phyloP scores from a whole-genome alignment of 495 filamentous ascomycete genomes.

The Aspergillus bertholletiae region DNA sequence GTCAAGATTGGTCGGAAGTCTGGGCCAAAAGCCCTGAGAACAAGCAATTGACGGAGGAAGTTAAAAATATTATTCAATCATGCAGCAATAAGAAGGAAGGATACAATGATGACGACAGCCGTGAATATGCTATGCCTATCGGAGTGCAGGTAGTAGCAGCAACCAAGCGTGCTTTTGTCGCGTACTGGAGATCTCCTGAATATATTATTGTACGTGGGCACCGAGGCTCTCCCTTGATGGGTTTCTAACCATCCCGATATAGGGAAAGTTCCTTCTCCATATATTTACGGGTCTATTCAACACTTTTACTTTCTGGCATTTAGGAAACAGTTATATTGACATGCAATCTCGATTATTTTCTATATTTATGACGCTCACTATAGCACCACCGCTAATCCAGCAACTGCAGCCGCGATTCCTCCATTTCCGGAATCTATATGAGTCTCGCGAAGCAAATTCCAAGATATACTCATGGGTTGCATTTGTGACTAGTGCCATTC shows the following conservation, averaged over 20 bases:
- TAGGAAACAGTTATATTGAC: constrained; percentile 54
- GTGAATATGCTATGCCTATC: constrained; percentile 62
- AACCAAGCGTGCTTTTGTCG: constrained; percentile 49
- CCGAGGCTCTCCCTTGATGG: not conserved
- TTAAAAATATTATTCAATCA: constrained; percentile 41
- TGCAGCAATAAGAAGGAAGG: constrained; percentile 28
- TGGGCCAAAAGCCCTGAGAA: constrained; percentile 51
- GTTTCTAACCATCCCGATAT: constrained; percentile 2
- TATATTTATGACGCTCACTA: constrained; percentile 69
- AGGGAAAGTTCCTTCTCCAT: constrained; percentile 59
- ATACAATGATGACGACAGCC: constrained; percentile 35
- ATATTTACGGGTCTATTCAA: constrained; percentile 65
- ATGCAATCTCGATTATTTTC: constrained; percentile 66
- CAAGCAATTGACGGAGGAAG: constrained; percentile 38
- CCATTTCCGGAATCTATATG: constrained; percentile 44
- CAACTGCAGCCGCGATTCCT: constrained; percentile 52
- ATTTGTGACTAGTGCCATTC: constrained; percentile 43
- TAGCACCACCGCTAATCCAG: constrained; percentile 58
- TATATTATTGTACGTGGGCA: constrained; percentile 46
- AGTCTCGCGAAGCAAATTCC: constrained; percentile 46
- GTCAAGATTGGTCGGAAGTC: constrained; percentile 59
- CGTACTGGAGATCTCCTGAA: constrained; percentile 59
- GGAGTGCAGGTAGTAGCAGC: constrained; percentile 46
- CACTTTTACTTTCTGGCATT: constrained; percentile 62
- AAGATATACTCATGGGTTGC: constrained; percentile 54